Evolutionary conservation across 2,329 filamentous ascomycete genomes (phyloP).

Genomic region (Thelonectria olida): DNA sequence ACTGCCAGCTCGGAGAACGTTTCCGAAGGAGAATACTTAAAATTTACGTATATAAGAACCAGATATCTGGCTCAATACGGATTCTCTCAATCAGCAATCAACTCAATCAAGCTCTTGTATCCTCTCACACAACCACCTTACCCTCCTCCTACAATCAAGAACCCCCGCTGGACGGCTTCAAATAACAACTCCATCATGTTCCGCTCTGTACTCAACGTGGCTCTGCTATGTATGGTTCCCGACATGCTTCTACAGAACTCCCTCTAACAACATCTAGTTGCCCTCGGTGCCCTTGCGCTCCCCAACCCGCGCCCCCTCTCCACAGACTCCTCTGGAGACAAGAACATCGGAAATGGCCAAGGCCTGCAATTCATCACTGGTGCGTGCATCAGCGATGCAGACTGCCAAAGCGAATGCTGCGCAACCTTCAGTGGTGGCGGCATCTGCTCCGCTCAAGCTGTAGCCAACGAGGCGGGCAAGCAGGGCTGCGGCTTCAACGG

Average conservation of each 20-base stretch:
- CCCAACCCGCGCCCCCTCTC: constrained; percentile 21
- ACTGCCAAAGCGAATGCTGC: constrained; percentile 45
- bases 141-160: not conserved
- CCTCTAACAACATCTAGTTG: constrained; percentile 3
- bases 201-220: not conserved
- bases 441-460: constrained; percentile 42
- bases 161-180: not conserved
- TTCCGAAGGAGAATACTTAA: not conserved
- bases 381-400: constrained; percentile 26
- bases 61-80: not conserved
- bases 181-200: constrained; percentile 5
- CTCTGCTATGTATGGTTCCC: constrained; percentile 4
- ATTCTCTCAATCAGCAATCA: not conserved
- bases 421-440: constrained; percentile 34
- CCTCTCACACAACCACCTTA: not conserved
- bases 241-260: too few relatives aligned
- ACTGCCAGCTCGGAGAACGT: not conserved
- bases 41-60: not conserved
- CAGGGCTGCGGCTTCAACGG: constrained; percentile 44
- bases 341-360: constrained; percentile 28
- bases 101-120: not conserved
- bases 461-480: constrained; percentile 42
- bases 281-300: constrained; percentile 9
- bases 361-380: constrained; percentile 30
- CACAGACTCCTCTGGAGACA: constrained; percentile 23